Base-by-base conservation (phyloP, 2,329 filamentous ascomycete genomes). In the Xylaria arbuscula region DNA sequence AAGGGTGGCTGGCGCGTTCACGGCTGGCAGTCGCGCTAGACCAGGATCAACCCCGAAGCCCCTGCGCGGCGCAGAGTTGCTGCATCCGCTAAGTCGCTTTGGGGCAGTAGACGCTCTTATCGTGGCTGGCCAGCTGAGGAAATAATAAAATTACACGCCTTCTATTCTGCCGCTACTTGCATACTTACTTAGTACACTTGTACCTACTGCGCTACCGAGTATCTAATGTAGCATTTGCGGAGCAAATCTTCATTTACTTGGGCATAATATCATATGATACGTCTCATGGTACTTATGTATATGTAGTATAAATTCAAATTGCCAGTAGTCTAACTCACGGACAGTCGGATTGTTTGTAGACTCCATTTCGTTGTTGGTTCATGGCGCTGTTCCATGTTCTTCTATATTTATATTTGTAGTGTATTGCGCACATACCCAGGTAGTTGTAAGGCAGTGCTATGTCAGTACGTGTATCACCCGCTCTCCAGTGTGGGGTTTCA, bases 1-100 rank as follows among this genome's bases (percentile, higher is more conserved):
- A 69, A 62, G 68, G 68, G 66, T 55, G 56, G 58, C 56, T 50
- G 57, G 60, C 67, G 58, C 58, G 50, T 51, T 42, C 61, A 36
- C 57, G 62, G 59, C 59, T 57, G 53, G 62, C 32, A 62, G 58
- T 54, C 55, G 24, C 62, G 66, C 68, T 66, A 63, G 59, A 59
- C 66, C 48, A 51, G 58, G 66, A 62, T 58, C 11, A 36, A 57
- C 47, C 56, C 48, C 34, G 22, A 57, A 62, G 17, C 65, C 60
- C 59, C 60, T 69, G 67, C 58, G n/a, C 45, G 4, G 10, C 40
- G 24, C 17, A 45, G 40, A 28, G 11, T 32, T n/a, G 62, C 51
- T 32, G 11, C 32, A 2, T n/a, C 19, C 38, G 47, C 62, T 68
- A 62, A 54, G 57, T 47, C 42, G 2, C 19, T 60, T 60, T 61